Conservation (phyloP, 352 stramenopile species). For the Phytophthora colocasiae region DNA sequence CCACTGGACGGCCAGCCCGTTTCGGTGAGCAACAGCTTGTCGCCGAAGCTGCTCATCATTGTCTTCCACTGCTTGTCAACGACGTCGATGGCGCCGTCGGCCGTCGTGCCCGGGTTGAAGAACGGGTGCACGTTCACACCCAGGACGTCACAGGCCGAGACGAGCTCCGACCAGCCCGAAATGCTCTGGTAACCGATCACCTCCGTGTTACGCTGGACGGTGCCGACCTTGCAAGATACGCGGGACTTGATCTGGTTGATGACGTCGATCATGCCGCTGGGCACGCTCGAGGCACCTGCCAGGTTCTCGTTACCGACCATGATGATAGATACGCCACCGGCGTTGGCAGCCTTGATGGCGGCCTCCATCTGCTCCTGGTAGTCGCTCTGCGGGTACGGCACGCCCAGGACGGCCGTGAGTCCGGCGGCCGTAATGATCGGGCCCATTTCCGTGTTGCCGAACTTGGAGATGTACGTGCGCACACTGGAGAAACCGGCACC, state of each 20-base stretch:
- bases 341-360: conserved; percentile 51
- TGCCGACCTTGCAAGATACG: conserved; percentile 68
- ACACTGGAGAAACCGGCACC: conserved; percentile 62
- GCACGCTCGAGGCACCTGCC: conserved; percentile 33
- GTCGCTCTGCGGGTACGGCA: conserved; percentile 60
- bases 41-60: conserved; percentile 45
- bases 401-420: conserved; percentile 53
- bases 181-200: conserved; percentile 44
- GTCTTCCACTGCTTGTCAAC: conserved; percentile 65
- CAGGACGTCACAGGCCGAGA: conserved; percentile 51
- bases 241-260: conserved; percentile 60
- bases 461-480: conserved; percentile 74
- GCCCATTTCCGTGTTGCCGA: conserved; percentile 60
- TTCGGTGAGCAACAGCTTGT: conserved; percentile 64
- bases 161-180: conserved; percentile 46
- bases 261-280: conserved; percentile 50
- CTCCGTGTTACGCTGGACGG: conserved; percentile 73
- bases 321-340: conserved; percentile 56
- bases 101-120: conserved; percentile 50
- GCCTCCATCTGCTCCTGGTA: conserved; percentile 47
- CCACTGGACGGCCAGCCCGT: conserved; percentile 60
- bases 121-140: conserved; percentile 71
- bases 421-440: conserved; percentile 56
- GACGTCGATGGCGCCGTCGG: conserved; percentile 48
- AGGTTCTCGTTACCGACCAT: conserved; percentile 83